Conservation (phyloP, 2,329 filamentous ascomycete species). For the Fusarium setosum region DNA sequence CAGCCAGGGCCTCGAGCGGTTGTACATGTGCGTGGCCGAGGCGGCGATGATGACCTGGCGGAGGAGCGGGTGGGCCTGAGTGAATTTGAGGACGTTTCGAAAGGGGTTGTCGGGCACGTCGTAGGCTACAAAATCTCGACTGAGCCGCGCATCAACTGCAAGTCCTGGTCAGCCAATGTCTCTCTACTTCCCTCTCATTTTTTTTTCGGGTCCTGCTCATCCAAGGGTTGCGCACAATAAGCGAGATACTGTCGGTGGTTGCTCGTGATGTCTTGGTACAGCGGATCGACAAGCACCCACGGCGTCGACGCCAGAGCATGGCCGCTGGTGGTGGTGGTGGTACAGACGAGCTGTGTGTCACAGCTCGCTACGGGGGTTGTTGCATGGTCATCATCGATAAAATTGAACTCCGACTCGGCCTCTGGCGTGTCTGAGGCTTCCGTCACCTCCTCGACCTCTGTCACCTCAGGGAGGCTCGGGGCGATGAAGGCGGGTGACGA, state of each 20-base stretch:
- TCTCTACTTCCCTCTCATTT: slow-evolving; percentile 1
- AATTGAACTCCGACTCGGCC: slow-evolving; percentile 16
- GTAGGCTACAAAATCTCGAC: slow-evolving; percentile 62
- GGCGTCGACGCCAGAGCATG: slow-evolving; percentile 43
- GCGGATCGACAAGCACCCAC: slow-evolving; percentile 55
- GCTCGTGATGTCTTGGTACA: slow-evolving; percentile 66
- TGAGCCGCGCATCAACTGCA: slow-evolving; percentile 61
- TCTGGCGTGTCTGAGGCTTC: slow-evolving; percentile 29
- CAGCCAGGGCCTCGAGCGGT: slow-evolving; percentile 50
- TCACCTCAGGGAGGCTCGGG: slow-evolving; percentile 22
- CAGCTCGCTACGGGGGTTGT: slow-evolving; percentile 25
- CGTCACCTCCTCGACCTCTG: slow-evolving; percentile 24
- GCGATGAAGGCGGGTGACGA: slow-evolving; percentile 28
- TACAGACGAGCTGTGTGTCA: slow-evolving; percentile 45
- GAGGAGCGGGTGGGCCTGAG: slow-evolving; percentile 54
- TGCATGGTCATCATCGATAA: slow-evolving; percentile 21
- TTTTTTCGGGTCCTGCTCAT: neutral
- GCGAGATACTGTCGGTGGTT: slow-evolving; percentile 54
- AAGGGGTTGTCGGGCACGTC: slow-evolving; percentile 61
- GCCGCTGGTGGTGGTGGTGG: slow-evolving; percentile 32
- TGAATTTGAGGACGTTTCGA: slow-evolving; percentile 56
- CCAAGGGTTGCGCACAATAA: slow-evolving; percentile 50
- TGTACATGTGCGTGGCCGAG: slow-evolving; percentile 61
- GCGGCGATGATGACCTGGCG: slow-evolving; percentile 61
- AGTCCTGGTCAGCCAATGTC: slow-evolving; percentile 33